Evolutionary conservation across 179 eudicot genomes (phyloP).

Genomic region (Sideroxylon spinosum): DNA sequence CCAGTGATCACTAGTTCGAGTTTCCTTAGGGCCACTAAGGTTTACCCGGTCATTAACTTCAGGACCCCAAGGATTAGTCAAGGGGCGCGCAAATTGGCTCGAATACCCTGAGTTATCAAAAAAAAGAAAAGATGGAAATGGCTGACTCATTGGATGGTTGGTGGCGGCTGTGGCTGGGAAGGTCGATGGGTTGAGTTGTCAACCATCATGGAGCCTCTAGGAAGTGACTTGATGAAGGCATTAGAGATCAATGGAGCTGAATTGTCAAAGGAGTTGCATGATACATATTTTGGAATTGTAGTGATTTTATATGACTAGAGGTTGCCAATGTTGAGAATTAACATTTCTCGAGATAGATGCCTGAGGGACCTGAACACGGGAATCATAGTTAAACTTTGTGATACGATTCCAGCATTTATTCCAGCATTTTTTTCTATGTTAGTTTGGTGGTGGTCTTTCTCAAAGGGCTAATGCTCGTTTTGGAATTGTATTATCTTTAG

Average conservation of each 20-base stretch:
- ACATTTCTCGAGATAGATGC: not conserved
- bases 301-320: not conserved
- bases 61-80: too few relatives aligned
- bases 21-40: too few relatives aligned
- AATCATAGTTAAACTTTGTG: not conserved
- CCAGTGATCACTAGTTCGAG: too few relatives aligned
- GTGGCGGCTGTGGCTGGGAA: conserved; percentile 9
- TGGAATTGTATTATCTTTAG: not conserved
- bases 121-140: conserved; percentile 11
- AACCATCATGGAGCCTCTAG: not conserved
- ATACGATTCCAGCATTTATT: not conserved
- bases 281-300: not conserved
- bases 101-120: too few relatives aligned
- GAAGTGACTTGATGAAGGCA: conserved; percentile 10
- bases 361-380: not conserved
- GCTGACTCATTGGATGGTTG: conserved; percentile 3
- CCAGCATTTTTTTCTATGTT: not conserved
- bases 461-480: not conserved
- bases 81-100: too few relatives aligned
- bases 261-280: conserved; percentile 9
- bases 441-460: not conserved
- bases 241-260: not conserved
- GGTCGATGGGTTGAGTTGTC: conserved; percentile 8
- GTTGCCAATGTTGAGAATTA: not conserved
- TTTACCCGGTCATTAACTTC: too few relatives aligned